phyloP scores from a whole-genome alignment of 768 basidiomycete genomes.

The Boletus subparvulus region DNA sequence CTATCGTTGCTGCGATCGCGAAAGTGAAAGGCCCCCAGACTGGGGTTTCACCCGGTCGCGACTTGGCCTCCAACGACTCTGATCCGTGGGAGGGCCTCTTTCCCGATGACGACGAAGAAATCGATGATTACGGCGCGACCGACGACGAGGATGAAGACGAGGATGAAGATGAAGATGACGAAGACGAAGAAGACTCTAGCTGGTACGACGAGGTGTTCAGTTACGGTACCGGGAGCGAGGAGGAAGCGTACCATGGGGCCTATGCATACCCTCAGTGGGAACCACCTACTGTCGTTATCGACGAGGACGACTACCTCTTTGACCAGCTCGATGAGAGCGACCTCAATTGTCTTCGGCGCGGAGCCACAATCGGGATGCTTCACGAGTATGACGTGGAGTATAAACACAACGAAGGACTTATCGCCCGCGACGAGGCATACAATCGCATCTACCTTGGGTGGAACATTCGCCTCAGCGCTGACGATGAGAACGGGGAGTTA shows the following conservation, averaged over 20 bases:
- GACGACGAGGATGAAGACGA: constrained; percentile 26
- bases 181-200: constrained; percentile 31
- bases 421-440: constrained; percentile 42
- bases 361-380: constrained; percentile 60
- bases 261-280: constrained; percentile 56
- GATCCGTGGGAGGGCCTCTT: constrained; percentile 79
- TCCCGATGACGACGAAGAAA: constrained; percentile 43
- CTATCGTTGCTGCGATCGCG: constrained; percentile 48
- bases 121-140: constrained; percentile 33
- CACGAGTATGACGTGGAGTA: constrained; percentile 55
- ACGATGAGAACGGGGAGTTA: constrained; percentile 40
- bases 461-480: constrained; percentile 54
- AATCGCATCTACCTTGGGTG: constrained; percentile 63
- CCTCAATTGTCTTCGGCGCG: constrained; percentile 52
- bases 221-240: constrained; percentile 36
- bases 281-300: constrained; percentile 46
- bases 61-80: constrained; percentile 39
- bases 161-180: constrained; percentile 30
- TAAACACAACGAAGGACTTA: constrained; percentile 51
- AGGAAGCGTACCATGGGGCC: constrained; percentile 38
- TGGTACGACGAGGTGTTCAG: constrained; percentile 36
- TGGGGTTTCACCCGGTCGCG: constrained; percentile 20
- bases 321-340: constrained; percentile 36
- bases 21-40: constrained; percentile 39
- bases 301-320: constrained; percentile 36